Conservation (phyloP, 768 basidiomycete genomes). For the Phylloporus rhodoxanthus region DNA sequence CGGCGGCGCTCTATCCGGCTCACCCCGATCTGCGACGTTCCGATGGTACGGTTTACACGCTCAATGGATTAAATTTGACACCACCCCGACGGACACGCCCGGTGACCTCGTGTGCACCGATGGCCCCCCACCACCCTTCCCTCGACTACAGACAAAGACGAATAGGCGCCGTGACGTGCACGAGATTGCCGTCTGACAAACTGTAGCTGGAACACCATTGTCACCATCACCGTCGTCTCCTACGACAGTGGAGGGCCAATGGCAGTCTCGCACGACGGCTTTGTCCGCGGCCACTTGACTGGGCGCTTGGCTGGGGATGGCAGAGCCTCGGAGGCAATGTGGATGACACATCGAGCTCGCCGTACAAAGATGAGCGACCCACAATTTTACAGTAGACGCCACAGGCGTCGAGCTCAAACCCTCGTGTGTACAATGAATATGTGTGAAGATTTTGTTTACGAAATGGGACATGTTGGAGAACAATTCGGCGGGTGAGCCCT, state of each 20-base stretch:
- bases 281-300: slow-evolving; percentile 9
- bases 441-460: slow-evolving; percentile 13
- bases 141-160: background rate
- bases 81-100: background rate
- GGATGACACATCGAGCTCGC: background rate
- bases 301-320: background rate
- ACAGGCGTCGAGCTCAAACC: slow-evolving; percentile 4
- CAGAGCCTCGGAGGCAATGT: background rate
- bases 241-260: slow-evolving; percentile 12
- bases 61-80: no score
- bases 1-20: slow-evolving; percentile 9
- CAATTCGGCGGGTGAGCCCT: background rate
- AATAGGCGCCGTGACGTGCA: no score
- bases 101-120: slow-evolving; percentile 17
- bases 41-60: background rate
- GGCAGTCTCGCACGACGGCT: slow-evolving; percentile 12
- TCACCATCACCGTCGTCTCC: slow-evolving; percentile 4
- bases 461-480: slow-evolving; percentile 2
- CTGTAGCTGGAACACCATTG: slow-evolving; percentile 1
- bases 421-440: slow-evolving; percentile 1
- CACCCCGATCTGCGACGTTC: slow-evolving; percentile 10
- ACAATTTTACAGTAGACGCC: slow-evolving; percentile 19
- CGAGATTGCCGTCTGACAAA: background rate
- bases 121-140: background rate
- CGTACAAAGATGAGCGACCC: background rate